Evolutionary conservation across 768 basidiomycete species (phyloP), one percentile per base, ranked within the genome.

Genomic region (Atractiella rhizophila): DNA sequence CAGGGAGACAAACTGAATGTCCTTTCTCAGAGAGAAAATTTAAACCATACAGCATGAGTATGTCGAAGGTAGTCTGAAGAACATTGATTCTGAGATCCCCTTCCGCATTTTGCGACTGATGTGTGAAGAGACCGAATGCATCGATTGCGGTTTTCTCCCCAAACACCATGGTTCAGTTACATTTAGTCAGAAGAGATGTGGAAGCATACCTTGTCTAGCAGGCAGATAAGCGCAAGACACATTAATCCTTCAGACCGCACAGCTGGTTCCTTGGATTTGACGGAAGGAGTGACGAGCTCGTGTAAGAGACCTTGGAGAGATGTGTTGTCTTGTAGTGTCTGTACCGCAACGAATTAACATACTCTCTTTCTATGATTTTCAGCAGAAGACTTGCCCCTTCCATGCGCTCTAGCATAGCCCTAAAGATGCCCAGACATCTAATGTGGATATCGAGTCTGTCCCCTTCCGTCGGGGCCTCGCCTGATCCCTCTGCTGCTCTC

Each of bases 201-300:
- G 30, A 1, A 24, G 26, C 58, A 7, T 46, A 73, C 73, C 61
- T 73, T 69, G 23, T 76, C 80, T 44, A 91, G 80, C 43, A 85
- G 69, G 52, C 75, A 82, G 55, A 79, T 82, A 12, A 86, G 62
- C 2, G 80, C 82, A 1, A 91, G 63, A 44, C 72, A 70, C 42
- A 78, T 62, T 10, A 85, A 63, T 1, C 81, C 81, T 56, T 76
- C 73, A 57, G 81, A 77, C 29, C 80, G 67, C 51, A 86, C 65
- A 1, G 67, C 64, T 5, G 78, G 65, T 50, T 88, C 82, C 59
- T 86, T 86, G 39, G 80, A 70, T 54, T 75, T 73, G 32, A 94
- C 79, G 4, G 80, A 71, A 2, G 88, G 88, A 25, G 88, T 70
- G 52, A 94, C 81, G 15, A 98, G 63, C 50, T 94, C 82, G 9